Conservation (phyloP, 352 stramenopile genomes). For the Pythium brassicae region DNA sequence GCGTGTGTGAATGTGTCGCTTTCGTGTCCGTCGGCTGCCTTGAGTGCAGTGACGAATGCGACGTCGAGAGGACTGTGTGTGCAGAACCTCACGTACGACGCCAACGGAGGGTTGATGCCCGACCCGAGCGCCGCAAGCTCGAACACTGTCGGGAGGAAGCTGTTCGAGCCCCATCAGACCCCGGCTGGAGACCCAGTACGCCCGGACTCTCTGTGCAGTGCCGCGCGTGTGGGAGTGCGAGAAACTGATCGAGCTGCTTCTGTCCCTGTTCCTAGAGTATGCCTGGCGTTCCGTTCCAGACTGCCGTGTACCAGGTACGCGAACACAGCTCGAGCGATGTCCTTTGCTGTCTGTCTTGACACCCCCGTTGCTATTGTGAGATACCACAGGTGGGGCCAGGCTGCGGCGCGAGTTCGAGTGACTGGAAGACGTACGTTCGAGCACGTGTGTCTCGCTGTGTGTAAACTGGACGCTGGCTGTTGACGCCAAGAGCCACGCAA, state of each 20-base stretch:
- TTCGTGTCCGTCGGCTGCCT: neutral
- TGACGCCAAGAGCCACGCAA: neutral
- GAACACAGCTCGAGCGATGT: neutral
- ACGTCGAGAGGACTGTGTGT: too few relatives aligned
- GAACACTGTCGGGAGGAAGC: conserved; percentile 32
- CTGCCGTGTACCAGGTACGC: conserved; percentile 55
- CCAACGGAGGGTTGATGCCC: conserved; percentile 56
- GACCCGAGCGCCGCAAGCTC: conserved; percentile 15
- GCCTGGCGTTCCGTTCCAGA: conserved; percentile 57
- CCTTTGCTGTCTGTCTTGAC: neutral
- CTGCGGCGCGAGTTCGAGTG: conserved; percentile 25
- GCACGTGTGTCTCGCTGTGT: too few relatives aligned
- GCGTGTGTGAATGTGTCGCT: neutral
- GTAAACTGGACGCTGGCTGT: neutral
- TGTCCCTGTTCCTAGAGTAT: conserved; percentile 18
- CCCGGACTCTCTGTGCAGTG: neutral
- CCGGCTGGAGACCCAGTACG: conserved; percentile 23
- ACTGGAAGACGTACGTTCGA: conserved; percentile 69
- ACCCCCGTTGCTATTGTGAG: neutral
- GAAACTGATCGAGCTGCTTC: neutral
- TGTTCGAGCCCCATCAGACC: conserved; percentile 53
- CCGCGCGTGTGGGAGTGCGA: too few relatives aligned
- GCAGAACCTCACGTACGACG: conserved; percentile 50
- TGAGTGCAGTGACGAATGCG: neutral
- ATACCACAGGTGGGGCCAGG: conserved; percentile 43